Evolutionary conservation across 2,329 filamentous ascomycete genomes (phyloP), one percentile per base, ranked within the genome.

Genomic region (Trichoderma sp.): DNA sequence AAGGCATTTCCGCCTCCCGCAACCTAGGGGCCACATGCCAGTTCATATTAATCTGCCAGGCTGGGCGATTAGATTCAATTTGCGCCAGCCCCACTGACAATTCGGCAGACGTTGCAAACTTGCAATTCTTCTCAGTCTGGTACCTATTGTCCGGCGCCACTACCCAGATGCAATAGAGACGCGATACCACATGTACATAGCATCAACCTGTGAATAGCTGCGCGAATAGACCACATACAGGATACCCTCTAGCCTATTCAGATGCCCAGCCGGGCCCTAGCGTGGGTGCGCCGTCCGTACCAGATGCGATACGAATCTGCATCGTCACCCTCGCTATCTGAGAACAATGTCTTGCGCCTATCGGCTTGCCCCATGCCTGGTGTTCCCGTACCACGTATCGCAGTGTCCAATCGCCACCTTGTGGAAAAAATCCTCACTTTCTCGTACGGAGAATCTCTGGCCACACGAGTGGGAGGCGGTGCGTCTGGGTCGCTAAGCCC

Each of bases 401-500:
- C 26, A 18, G n/a, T 6, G 51, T 55, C 52, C 34, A 54, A 64
- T 66, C n/a, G 63, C 52, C 63, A 66, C 37, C 51, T 34, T 32
- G 52, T 43, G 61, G 32, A 43, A 56, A 56, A 56, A 24, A 7
- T 28, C 21, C 39, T 43, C 21, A 26, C 6, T 54, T 66, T 28
- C 63, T 34, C 28, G 59, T 68, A 61, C 66, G 26, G 54, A 34
- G 65, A 43, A 43, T 43, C 39, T 61, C 49, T 34, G 55, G 55
- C 21, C 46, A 16, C 54, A 52, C 39, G 34, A 43, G 32, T 54
- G 55, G 26, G 56, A 63, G 49, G 58, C 66, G 58, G 66, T 68
- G 58, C 66, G 66, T 13, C 61, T n/a, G 59, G 26, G n/a, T 56
- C 60, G 68, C 68, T 69, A 69, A 55, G 28, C 68, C 60, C 24